Conservation (phyloP, 352 stramenopile species). For the Phytophthora brassicae region DNA sequence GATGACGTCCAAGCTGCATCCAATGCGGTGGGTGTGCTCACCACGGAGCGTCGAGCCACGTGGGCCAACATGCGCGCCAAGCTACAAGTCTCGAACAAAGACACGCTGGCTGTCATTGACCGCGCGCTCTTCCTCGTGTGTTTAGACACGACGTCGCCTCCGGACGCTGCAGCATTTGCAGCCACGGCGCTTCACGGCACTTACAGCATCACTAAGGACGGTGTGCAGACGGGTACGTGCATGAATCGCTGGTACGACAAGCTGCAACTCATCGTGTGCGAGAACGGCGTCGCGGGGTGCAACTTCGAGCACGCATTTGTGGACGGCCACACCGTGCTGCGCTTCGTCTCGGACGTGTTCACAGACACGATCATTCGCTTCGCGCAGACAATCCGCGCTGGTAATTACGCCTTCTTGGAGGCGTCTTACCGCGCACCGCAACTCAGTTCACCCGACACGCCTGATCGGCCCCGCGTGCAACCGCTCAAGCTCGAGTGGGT, state of each 20-base stretch:
- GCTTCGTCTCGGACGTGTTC: slow-evolving; percentile 89
- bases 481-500: slow-evolving; percentile 93
- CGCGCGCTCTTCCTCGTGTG: slow-evolving; percentile 94
- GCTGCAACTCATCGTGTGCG: slow-evolving; percentile 94
- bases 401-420: slow-evolving; percentile 74
- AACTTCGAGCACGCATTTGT: slow-evolving; percentile 98
- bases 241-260: slow-evolving; percentile 99
- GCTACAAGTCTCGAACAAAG: slow-evolving; percentile 72
- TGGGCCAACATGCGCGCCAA: slow-evolving; percentile 89
- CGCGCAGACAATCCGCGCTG: slow-evolving; percentile 91
- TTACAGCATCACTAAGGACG: slow-evolving; percentile 79
- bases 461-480: slow-evolving; percentile 49
- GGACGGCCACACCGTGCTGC: slow-evolving; percentile 95
- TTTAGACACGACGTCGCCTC: slow-evolving; percentile 91
- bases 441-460: slow-evolving; percentile 37
- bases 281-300: slow-evolving; percentile 93
- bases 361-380: slow-evolving; percentile 93
- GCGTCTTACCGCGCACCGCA: slow-evolving; percentile 74
- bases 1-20: slow-evolving; percentile 58
- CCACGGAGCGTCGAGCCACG: slow-evolving; percentile 86
- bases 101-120: slow-evolving; percentile 90
- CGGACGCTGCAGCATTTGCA: slow-evolving; percentile 70
- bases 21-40: slow-evolving; percentile 90
- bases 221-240: slow-evolving; percentile 89
- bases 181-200: slow-evolving; percentile 92